Base-by-base conservation (phyloP, 2,329 filamentous ascomycete genomes). In the Setomelanomma holmii region DNA sequence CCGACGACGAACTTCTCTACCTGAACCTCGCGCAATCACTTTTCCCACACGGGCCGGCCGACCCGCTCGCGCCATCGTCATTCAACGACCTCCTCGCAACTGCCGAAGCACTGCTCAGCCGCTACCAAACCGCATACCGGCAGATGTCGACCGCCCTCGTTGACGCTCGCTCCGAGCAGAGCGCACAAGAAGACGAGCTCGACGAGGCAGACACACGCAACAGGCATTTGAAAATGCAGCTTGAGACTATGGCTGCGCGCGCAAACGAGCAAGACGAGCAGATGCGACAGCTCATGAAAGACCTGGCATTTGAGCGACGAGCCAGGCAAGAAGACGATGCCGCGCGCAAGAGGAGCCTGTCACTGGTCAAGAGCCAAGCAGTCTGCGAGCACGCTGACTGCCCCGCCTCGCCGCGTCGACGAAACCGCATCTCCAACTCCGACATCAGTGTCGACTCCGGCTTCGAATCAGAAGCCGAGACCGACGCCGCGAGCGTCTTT, bases 191-290 rank as follows among this genome's bases (percentile, higher is more conserved):
- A n/a, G 85, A 87, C 56, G 85, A 87, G 66, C 76, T 85, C 0
- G 83, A 86, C 54, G 85, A 86, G 60, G 80, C 83, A 12, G 79
- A 84, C 27, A 85, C 82, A 34, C 78, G 84, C 6, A 78, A 82
- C 12, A 76, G 79, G 33, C 81, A 86, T 60, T 72, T 87, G 46
- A 86, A 86, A 71, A 76, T 81, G 57, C 85, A 87, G 68, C 75
- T 88, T 17, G 82, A 86, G 65, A 82, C 82, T 33, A 83, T 87
- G 78, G 82, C 83, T 4, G 78, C 78, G 27, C 79, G 80, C 53
- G 80, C 82, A 2, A 71, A 77, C 14, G 80, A 85, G 61, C 84
- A 86, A 63, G 82, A 85, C 52, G 78, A 78, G 59, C 79, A 81
- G 43, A 85, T 86, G 74, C 61, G 63, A 20, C 56, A 46, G 16